Base-by-base conservation (phyloP, 129 eudicot genomes). In the Kitagawia praeruptora region DNA sequence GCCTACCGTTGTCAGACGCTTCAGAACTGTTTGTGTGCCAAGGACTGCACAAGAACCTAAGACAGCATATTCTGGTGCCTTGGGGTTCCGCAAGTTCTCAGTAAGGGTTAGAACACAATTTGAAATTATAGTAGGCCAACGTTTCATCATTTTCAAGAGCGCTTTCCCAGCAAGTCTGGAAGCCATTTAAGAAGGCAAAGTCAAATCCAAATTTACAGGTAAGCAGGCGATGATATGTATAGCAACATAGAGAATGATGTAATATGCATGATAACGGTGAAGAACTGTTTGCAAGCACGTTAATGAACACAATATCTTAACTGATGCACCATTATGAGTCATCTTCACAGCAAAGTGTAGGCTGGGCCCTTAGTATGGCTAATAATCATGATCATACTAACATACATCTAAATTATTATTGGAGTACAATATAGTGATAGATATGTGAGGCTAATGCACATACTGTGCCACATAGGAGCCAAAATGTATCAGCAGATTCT, bases 21-120 rank as follows among this genome's bases (percentile, higher is more conserved):
- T 95, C 61, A 95, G 88, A 87, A 95, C 89, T 51, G 97, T 89
- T 85, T 95, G 97, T 48, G 97, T 85, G 73, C 94, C 89, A 78
- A 95, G 95, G 31, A 95, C 89, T 53, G 95, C 92, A 89, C 99
- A 95, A 61, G 99, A 95, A 64, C 99, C 99, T 75, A 95, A 88
- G 49, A 95, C 96, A 6, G 80, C 85, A 85, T 87, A 86, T 84
- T 95, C 99, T 58, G 95, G 99, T 81, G 91, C 73, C 75, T 73
- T 82, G n/a, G 97, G 83, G 82, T 80, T 86, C 81, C 88, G 80
- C 81, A 95, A 85, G 81, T 95, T 95, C 73, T 86, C 91, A 6
- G 91, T 74, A n/a, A 95, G 89, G 39, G 85, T 79, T 67, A 82
- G 81, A 81, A 95, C 96, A 85, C 90, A 89, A 70, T 91, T 92